These are phyloP conservation scores for Ophiocordyceps camponoti-floridani DNA, from an alignment of 2,329 filamentous ascomycete species.

Conservation along the genomic window DNA sequence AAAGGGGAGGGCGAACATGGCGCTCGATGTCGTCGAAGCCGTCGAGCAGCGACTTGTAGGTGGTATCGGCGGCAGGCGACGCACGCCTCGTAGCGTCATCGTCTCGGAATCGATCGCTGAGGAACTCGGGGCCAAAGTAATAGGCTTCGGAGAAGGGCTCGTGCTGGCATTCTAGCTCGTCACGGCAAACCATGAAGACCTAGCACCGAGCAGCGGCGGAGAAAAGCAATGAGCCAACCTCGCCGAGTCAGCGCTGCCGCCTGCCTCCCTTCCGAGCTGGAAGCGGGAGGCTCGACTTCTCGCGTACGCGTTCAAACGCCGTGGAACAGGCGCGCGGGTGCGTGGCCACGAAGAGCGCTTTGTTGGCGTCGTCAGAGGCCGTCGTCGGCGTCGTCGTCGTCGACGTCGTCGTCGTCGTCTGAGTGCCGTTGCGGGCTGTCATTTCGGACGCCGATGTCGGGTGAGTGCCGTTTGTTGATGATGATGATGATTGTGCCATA, in stretches of 20 bases:
- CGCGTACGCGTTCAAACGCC: slow-evolving; percentile 81
- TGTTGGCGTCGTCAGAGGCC: neutral
- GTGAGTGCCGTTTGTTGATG: too few relatives aligned
- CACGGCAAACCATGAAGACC: slow-evolving; percentile 92
- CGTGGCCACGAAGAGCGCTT: slow-evolving; percentile 77
- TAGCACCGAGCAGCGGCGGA: slow-evolving; percentile 14
- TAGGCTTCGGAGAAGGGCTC: slow-evolving; percentile 96
- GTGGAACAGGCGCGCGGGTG: slow-evolving; percentile 93
- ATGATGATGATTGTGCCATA: too few relatives aligned
- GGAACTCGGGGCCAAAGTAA: slow-evolving; percentile 83
- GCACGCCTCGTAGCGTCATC: slow-evolving; percentile 37
- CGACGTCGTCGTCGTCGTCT: neutral
- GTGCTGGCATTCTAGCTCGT: slow-evolving; percentile 69
- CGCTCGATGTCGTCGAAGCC: slow-evolving; percentile 52
- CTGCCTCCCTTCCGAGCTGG: slow-evolving; percentile 1
- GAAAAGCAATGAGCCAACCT: neutral
- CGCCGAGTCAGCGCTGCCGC: neutral
- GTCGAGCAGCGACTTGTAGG: slow-evolving; percentile 63
- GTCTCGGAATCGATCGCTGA: slow-evolving; percentile 60
- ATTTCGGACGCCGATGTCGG: neutral
- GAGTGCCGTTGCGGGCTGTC: neutral
- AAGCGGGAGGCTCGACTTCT: neutral
- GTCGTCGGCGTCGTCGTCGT: neutral
- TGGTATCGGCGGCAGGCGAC: slow-evolving; percentile 51
- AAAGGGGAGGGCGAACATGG: slow-evolving; percentile 39